Evolutionary conservation across 169 alveolate genomes (phyloP).

Genomic region (Plasmodium inui): DNA sequence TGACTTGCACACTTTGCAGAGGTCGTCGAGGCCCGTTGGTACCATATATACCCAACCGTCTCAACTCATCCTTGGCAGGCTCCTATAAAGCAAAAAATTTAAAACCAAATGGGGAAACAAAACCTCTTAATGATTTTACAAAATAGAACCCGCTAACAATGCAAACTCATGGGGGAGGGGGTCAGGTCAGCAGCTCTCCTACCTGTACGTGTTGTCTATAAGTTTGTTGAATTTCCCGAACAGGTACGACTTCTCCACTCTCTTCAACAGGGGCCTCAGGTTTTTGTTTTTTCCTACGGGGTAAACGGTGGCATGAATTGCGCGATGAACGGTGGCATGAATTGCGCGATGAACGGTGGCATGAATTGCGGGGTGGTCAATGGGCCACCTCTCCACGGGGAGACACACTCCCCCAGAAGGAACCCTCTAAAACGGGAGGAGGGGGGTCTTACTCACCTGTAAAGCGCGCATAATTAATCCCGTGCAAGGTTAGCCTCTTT

Average conservation of each 20-base stretch:
- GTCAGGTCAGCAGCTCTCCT: neutral
- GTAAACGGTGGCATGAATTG: too few species aligned
- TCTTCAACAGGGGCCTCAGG: slow-evolving; percentile 84
- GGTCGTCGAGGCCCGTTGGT: neutral
- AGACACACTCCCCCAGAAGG: neutral
- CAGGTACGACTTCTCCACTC: slow-evolving; percentile 88
- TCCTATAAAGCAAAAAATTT: slow-evolving; percentile 37
- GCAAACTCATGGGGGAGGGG: neutral
- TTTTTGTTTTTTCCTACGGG: slow-evolving; percentile 82
- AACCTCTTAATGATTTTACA: neutral
- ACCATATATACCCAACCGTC: neutral
- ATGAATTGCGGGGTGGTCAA: neutral
- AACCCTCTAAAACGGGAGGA: neutral
- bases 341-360: neutral
- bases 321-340: neutral
- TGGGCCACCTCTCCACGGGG: neutral
- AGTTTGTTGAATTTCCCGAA: slow-evolving; percentile 85
- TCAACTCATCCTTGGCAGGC: slow-evolving; percentile 75
- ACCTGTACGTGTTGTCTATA: slow-evolving; percentile 76
- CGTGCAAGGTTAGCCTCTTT: slow-evolving; percentile 81
- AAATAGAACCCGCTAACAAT: neutral
- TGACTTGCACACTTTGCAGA: neutral
- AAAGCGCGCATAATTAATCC: slow-evolving; percentile 83
- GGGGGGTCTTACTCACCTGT: slow-evolving; percentile 23
- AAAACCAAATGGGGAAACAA: neutral